Evolutionary conservation across 495 filamentous ascomycete genomes (phyloP).

Genomic region (Hypoxylon fragiforme): DNA sequence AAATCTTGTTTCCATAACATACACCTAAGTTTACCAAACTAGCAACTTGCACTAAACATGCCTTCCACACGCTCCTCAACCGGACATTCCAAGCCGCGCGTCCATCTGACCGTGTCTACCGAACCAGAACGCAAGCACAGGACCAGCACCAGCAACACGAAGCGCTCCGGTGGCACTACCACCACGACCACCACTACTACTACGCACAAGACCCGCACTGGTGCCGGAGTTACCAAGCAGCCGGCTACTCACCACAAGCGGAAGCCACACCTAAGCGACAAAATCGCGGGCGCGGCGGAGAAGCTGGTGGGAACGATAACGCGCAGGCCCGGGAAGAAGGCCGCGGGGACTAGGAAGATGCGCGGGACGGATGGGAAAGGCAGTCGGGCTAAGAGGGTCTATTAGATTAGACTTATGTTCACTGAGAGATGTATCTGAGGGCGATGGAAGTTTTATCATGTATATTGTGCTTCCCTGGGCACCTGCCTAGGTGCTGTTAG

Average conservation of each 20-base stretch:
- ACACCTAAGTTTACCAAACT: too few species aligned
- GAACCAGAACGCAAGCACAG: constrained; percentile 35
- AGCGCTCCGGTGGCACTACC: too few species aligned
- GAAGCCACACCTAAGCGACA: constrained; percentile 39
- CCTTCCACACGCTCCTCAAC: constrained; percentile 40
- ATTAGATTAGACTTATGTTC: too few species aligned
- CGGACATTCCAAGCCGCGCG: constrained; percentile 31
- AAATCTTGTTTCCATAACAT: too few species aligned
- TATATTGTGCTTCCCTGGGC: too few species aligned
- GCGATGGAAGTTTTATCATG: too few species aligned
- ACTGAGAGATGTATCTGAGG: too few species aligned
- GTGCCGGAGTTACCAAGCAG: constrained; percentile 19
- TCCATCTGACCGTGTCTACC: constrained; percentile 32
- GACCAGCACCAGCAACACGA: constrained; percentile 18
- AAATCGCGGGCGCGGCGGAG: constrained; percentile 39
- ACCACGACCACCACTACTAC: constrained; percentile 8
- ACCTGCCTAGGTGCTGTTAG: too few species aligned
- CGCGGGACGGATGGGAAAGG: constrained; percentile 42
- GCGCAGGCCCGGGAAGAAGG: constrained; percentile 37
- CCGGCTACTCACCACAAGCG: constrained; percentile 43
- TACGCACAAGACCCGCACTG: constrained; percentile 6
- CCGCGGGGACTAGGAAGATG: constrained; percentile 42
- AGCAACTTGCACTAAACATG: too few species aligned
- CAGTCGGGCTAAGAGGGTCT: constrained; percentile 15
- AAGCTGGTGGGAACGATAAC: constrained; percentile 40